A percentile compares a stretch with the other conserved stretches of the same genome.
Evolutionary conservation across 352 stramenopile species (phyloP).

Genomic region (Phytophthora nicotianae): DNA sequence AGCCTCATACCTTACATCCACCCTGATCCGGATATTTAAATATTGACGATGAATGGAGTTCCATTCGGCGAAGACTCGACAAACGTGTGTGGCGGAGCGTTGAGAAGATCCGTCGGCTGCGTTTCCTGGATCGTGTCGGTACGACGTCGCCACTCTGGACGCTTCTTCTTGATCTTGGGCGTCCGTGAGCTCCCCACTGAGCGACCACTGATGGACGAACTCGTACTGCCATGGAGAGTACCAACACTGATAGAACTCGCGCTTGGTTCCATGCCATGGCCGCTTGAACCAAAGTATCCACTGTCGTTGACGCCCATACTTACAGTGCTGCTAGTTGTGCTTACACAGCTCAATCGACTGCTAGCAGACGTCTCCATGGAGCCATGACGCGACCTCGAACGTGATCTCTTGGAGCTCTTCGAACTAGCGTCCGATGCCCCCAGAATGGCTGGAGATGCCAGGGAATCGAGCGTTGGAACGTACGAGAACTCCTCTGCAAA

Average conservation of each 20-base stretch:
- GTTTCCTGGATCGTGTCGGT: conserved; percentile 49
- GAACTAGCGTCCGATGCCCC: conserved; percentile 22
- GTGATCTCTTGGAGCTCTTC: conserved; percentile 28
- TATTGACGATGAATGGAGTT: conserved; percentile 61
- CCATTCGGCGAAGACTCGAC: conserved; percentile 58
- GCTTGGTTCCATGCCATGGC: conserved; percentile 14
- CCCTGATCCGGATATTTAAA: conserved; percentile 42
- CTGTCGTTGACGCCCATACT: conserved; percentile 42
- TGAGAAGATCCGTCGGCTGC: conserved; percentile 37
- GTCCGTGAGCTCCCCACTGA: conserved; percentile 24
- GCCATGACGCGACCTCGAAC: conserved; percentile 28
- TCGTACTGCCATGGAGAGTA: conserved; percentile 33
- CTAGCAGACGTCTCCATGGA: conserved; percentile 38
- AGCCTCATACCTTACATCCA: conserved; percentile 34
- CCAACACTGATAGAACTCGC: conserved; percentile 25
- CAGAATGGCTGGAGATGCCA: conserved; percentile 39
- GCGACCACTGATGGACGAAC: conserved; percentile 16
- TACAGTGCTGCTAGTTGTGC: conserved; percentile 33
- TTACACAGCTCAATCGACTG: conserved; percentile 28
- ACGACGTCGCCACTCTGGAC: conserved; percentile 42
- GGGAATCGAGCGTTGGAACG: conserved; percentile 45
- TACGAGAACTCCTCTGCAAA: conserved; percentile 56
- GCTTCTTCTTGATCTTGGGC: conserved; percentile 42
- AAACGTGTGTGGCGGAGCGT: conserved; percentile 36
- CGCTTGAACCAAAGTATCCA: conserved; percentile 24